Evolutionary conservation across 805 yeast genomes (phyloP), one percentile per base, ranked within the genome.

Genomic region (Starmerella asiatica): DNA sequence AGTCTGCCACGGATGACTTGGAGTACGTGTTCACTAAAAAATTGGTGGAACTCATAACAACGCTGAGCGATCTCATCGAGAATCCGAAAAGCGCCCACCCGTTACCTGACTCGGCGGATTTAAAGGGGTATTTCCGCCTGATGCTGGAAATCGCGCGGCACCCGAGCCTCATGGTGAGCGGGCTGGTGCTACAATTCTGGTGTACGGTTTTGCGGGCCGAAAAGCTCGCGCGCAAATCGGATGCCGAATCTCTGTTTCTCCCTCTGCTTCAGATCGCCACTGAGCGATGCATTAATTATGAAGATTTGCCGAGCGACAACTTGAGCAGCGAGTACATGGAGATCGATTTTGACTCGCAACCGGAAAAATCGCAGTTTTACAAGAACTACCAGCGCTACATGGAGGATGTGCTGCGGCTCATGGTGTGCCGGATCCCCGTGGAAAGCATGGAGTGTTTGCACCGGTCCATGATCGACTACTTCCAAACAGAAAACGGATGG

Each of bases 171-270:
- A 78, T 88, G n/a, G 77, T 88, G 3, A 79, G 94, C 37, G 94
- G 95, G 0, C 67, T 91, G 15, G 81, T 95, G 0, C 61, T 91
- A 38, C 94, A 85, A 56, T 79, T 91, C 63, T 93, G 98, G 98
- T 84, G 93, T 45, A 73, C 88, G 2, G 74, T 88, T 49, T 62
- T 93, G 37, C 70, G 99, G 52, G 73, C 77, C 42, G 94, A 85
- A 49, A 82, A 77, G 44, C 64, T 80, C 18, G 47, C 52, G 26
- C 43, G 54, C 15, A 51, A 46, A 21, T 49, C 50, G 2, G 57
- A 55, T 32, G 73, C 79, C 31, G 67, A 68, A 38, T 61, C 62
- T 6, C 59, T 79, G 14, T 61, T 82, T 40, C 78, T 91, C 15
- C 75, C 73, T 14, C 62, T 91, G 30, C 62, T 93, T 35, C 81